These are phyloP conservation scores for Fragilariopsis cylindrus DNA, from an alignment of 108 stramenopile genomes.

Conservation along the genomic window DNA sequence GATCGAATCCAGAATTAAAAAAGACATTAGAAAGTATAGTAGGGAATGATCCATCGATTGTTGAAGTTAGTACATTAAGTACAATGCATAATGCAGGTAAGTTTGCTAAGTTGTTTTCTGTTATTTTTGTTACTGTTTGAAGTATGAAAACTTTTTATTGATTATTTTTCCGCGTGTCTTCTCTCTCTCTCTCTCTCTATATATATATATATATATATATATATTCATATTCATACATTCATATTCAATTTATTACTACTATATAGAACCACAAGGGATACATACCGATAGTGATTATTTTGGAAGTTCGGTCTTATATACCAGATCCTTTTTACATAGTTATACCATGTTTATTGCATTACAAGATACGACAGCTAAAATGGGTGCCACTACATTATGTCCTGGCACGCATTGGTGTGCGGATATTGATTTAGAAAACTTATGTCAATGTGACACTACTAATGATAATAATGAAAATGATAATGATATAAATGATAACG, in stretches of 20 bases:
- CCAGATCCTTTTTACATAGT: constrained; percentile 49
- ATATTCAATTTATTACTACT: background rate
- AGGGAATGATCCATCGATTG: constrained; percentile 44
- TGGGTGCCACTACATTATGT: constrained; percentile 61
- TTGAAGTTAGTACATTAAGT: constrained; percentile 44
- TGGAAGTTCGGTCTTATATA: constrained; percentile 35
- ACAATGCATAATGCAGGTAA: constrained; percentile 29
- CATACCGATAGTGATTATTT: constrained; percentile 47
- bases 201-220: background rate
- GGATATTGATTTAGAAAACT: constrained; percentile 28
- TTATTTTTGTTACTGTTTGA: no score
- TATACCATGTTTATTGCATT: constrained; percentile 53
- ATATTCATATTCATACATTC: no score
- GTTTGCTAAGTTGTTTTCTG: no score
- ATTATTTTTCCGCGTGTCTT: background rate
- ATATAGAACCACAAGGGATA: constrained; percentile 24
- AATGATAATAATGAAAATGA: background rate
- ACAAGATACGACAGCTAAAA: constrained; percentile 43
- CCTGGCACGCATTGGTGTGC: constrained; percentile 56
- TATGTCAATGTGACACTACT: constrained; percentile 7
- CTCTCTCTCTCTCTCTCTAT: background rate
- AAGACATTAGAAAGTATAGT: constrained; percentile 28
- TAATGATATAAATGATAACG: constrained; percentile 12
- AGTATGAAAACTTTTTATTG: no score
- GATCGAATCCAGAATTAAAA: constrained; percentile 25